Evolutionary conservation across 768 basidiomycete genomes (phyloP), one percentile per base, ranked within the genome.

Genomic region (Dictyophora rubrovolvata): DNA sequence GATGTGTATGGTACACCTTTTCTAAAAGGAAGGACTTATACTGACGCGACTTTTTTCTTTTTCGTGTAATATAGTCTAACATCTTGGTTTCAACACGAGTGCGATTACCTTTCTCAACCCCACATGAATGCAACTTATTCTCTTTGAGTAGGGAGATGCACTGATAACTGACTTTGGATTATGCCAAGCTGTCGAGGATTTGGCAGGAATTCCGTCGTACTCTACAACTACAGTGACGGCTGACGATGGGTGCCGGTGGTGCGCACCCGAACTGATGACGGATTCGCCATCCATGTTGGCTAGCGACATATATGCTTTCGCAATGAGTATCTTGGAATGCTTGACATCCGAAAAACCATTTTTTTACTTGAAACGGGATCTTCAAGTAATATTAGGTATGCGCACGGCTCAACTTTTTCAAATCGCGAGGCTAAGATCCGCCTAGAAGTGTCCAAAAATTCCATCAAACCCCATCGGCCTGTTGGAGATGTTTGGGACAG

Each of bases 101-200:
- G 50, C 50, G 62, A 53, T 47, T 23, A 50, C 3, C 11, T 34
- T 59, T 34, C 54, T 20, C 47, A 23, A 18, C 22, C 47, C 21
- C 17, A 48, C 14, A 23, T 21, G 21, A 17, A 46, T 18, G 20
- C 20, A 18, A 12, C 33, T 18, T 6, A 16, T 22, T 37, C 18
- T 37, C 18, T 35, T 60, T 56, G 28, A 36, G 5, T 54, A 84
- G 83, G 77, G 75, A 12, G 71, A 78, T 61, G 77, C 82, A 22
- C 72, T 78, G 34, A 79, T 85, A 14, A 80, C 79, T 61, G 83
- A 85, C 63, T 85, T 85, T 65, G 82, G 83, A 48, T 78, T 84
- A 71, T 79, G 83, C 17, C 82, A 80, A 64, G 71, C 83, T 28
- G 75, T 85, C 37, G 78, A 79, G 60, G 81, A 83, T 48, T 74